Base-by-base conservation (phyloP, 1,284 basidiomycete species). In the Pyrrhoderma noxium region DNA sequence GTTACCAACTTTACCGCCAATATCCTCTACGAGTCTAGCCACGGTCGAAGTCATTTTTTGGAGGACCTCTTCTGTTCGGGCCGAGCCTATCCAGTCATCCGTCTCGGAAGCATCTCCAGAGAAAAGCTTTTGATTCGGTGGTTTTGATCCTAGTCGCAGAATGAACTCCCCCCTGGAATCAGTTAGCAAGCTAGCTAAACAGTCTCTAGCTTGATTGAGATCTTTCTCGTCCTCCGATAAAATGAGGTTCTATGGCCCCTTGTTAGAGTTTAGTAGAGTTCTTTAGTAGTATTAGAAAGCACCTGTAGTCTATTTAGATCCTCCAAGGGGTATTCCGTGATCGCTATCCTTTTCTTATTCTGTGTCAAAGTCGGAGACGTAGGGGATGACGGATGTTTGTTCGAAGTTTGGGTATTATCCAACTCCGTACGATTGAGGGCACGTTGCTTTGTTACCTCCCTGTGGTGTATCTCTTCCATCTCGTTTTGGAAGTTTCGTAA, bases 401-500 rank as follows among this genome's bases (percentile, higher is more conserved):
- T 31, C 27, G 27, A 11, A 31, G 11, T 14, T 40, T 16, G 38
- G n/a, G 38, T 14, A 18, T 40, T 40, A 4, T 18, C 38, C 38
- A 14, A 5, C n/a, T 22, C 38, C n/a, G n/a, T 16, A n/a, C 21
- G 38, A 22, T 40, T 40, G 14, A 16, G 16, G n/a, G 38, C 38
- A 40, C 81, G 76, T 58, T 85, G 80, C 64, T 76, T 85, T 23
- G 72, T 67, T 40, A 77, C 65, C 65, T 87, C 82, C 46, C 79
- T 76, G 57, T 74, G 68, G 52, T 79, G 77, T 61, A 88, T 83
- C 58, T 82, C 75, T 55, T 88, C 80, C 55, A 89, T 89, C 66
- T 87, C 84, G 59, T 67, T 74, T 64, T 89, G 86, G 63, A 89
- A 89, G 49, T 71, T 78, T 46, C 76, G 77, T 61, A 89, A 67